Evolutionary conservation across 495 filamentous ascomycete genomes (phyloP).

Genomic region (Daldinia decipiens): DNA sequence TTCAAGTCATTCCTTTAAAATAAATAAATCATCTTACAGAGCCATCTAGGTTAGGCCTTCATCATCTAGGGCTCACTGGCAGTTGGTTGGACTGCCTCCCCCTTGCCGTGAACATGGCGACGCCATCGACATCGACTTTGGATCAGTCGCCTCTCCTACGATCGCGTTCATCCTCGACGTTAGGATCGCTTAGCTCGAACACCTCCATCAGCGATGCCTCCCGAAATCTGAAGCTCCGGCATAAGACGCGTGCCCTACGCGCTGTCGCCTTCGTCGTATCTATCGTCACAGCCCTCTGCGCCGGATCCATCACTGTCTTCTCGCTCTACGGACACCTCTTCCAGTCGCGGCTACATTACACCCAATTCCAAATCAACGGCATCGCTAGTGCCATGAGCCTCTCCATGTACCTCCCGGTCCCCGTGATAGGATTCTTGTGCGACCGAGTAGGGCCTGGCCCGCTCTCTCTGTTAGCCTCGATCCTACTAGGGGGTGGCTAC

Average conservation of each 20-base stretch:
- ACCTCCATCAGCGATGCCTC: conserved; percentile 51
- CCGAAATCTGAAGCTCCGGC: conserved; percentile 40
- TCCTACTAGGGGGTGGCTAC: conserved; percentile 84
- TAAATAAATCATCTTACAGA: neutral
- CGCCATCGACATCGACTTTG: conserved; percentile 31
- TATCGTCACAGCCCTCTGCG: conserved; percentile 69
- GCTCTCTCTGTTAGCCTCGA: conserved; percentile 73
- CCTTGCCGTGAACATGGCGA: conserved; percentile 25
- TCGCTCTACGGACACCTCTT: conserved; percentile 91
- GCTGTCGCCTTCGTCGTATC: conserved; percentile 54
- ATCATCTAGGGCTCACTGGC: conserved; percentile 9
- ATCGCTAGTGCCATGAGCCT: conserved; percentile 85
- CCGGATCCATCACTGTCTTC: conserved; percentile 86
- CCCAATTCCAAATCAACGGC: conserved; percentile 89
- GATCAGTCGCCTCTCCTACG: conserved; percentile 48
- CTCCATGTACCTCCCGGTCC: conserved; percentile 87
- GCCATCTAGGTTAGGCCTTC: neutral
- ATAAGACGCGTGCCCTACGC: conserved; percentile 46
- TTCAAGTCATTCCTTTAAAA: conserved; percentile 16
- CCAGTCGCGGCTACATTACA: conserved; percentile 82
- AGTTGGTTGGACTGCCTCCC: conserved; percentile 21
- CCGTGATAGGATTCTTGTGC: conserved; percentile 88
- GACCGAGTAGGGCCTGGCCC: conserved; percentile 84
- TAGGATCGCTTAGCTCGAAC: conserved; percentile 48
- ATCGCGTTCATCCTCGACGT: conserved; percentile 46